phyloP scores from a whole-genome alignment of 495 filamentous ascomycete species.

The Bryoglossum gracile region DNA sequence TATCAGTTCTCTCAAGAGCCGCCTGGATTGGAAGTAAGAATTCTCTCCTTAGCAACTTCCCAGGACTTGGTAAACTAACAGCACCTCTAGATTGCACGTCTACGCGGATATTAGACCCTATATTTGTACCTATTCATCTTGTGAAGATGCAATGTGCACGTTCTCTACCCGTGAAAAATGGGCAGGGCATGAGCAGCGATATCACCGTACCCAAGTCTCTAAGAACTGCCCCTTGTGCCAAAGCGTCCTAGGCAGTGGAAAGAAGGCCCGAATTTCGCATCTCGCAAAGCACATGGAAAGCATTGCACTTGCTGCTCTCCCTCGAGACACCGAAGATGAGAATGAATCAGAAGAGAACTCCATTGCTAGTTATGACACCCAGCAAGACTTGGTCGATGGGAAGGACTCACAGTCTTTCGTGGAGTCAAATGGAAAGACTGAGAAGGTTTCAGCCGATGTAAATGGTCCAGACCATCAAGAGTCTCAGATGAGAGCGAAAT shows the following conservation, averaged over 20 bases:
- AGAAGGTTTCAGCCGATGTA: not conserved
- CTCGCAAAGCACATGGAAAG: conserved; percentile 24
- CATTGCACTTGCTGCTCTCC: conserved; percentile 19
- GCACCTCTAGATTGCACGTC: conserved; percentile 19
- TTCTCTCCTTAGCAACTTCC: not conserved
- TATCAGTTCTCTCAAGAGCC: not conserved
- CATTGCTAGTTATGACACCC: not conserved
- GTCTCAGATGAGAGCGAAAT: not conserved
- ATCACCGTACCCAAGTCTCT: conserved; percentile 5
- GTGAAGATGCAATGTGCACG: conserved; percentile 14
- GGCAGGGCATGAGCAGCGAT: conserved; percentile 24
- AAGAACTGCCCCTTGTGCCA: not conserved
- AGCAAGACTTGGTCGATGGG: too few relatives aligned
- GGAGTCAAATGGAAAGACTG: too few relatives aligned
- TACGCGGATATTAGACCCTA: conserved; percentile 28
- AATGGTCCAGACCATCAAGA: not conserved
- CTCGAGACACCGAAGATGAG: conserved; percentile 1
- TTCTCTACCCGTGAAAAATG: conserved; percentile 21
- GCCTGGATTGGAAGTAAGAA: conserved; percentile 9
- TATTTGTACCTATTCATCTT: conserved; percentile 26
- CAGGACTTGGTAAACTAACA: not conserved
- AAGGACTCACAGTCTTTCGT: too few relatives aligned
- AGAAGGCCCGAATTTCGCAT: conserved; percentile 10
- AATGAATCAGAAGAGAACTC: not conserved
- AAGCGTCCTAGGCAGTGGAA: not conserved